phyloP scores from a whole-genome alignment of 352 stramenopile species.

The Phytopythium vexans region DNA sequence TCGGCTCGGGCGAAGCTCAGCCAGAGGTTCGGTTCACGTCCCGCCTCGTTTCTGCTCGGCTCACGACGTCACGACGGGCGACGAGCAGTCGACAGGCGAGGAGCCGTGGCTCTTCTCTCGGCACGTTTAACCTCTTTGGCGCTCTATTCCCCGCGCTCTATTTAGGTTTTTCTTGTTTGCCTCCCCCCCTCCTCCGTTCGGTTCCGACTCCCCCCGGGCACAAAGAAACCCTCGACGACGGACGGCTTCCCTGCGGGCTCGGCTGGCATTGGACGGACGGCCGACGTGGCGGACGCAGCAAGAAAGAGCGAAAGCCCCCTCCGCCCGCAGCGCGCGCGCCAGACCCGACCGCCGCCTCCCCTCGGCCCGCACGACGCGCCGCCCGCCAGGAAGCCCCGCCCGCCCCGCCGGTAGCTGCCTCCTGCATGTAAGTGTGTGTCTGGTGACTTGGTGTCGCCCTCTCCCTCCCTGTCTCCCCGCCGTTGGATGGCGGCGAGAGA shows the following conservation, averaged over 20 bases:
- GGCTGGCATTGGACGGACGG: conserved; percentile 4
- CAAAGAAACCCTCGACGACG: conserved; percentile 1
- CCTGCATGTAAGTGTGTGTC: too few relatives aligned
- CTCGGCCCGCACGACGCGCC: too few relatives aligned
- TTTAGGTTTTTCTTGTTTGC: conserved; percentile 1
- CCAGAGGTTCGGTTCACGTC: conserved; percentile 3
- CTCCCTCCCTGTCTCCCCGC: too few relatives aligned
- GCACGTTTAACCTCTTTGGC: conserved; percentile 4
- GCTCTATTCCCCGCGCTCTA: conserved; percentile 1
- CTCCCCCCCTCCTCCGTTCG: background rate
- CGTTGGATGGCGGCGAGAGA: too few relatives aligned
- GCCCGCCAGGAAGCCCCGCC: too few relatives aligned
- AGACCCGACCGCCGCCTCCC: background rate
- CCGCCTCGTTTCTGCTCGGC: conserved; percentile 1
- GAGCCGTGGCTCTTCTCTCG: conserved; percentile 1
- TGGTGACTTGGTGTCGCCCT: too few relatives aligned
- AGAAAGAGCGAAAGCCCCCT: background rate
- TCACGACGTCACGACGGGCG: conserved; percentile 1
- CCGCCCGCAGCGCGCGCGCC: background rate
- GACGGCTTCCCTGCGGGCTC: background rate
- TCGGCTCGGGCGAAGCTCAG: background rate
- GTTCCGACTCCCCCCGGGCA: background rate
- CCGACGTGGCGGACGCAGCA: conserved; percentile 5
- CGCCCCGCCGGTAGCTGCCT: too few relatives aligned
- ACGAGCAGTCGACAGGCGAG: conserved; percentile 1